A percentile compares a stretch with the other conserved stretches of the same genome.
Evolutionary conservation across 495 filamentous ascomycete genomes (phyloP).

Genomic region (Xylaria flabelliformis): DNA sequence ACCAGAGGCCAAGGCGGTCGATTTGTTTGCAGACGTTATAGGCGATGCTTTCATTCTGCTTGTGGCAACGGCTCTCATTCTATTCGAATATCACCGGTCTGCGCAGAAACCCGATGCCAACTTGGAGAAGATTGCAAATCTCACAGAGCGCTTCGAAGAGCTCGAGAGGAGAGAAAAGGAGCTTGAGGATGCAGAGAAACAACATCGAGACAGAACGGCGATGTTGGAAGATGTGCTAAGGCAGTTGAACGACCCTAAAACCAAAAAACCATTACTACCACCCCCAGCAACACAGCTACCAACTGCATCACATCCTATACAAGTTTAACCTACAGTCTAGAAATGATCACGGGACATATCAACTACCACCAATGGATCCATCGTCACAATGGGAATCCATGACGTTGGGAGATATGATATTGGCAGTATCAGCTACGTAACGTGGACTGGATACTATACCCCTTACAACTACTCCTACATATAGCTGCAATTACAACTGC

Average conservation of each 20-base stretch:
- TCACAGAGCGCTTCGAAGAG: conserved; percentile 67
- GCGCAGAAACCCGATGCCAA: conserved; percentile 77
- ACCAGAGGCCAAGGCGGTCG: conserved; percentile 91
- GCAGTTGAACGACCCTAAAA: conserved; percentile 60
- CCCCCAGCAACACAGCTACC: conserved; percentile 28
- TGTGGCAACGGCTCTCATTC: conserved; percentile 77
- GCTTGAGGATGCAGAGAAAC: conserved; percentile 67
- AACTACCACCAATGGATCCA: background rate
- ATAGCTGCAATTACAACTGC: background rate
- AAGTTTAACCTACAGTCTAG: background rate
- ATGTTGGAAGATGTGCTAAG: conserved; percentile 73
- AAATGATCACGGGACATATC: background rate
- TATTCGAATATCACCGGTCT: conserved; percentile 80
- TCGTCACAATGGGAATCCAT: background rate
- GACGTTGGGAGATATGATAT: background rate
- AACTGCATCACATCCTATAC: conserved; percentile 24
- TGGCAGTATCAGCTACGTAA: background rate
- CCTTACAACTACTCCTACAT: background rate
- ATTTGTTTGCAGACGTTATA: conserved; percentile 93
- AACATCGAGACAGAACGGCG: conserved; percentile 63
- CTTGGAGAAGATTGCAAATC: conserved; percentile 69
- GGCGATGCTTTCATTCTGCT: conserved; percentile 87
- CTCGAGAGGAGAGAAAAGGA: conserved; percentile 66
- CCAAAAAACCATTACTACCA: conserved; percentile 52
- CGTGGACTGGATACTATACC: background rate